phyloP scores from a whole-genome alignment of 768 basidiomycete species.

The Brasilioporus rufonigricans region DNA sequence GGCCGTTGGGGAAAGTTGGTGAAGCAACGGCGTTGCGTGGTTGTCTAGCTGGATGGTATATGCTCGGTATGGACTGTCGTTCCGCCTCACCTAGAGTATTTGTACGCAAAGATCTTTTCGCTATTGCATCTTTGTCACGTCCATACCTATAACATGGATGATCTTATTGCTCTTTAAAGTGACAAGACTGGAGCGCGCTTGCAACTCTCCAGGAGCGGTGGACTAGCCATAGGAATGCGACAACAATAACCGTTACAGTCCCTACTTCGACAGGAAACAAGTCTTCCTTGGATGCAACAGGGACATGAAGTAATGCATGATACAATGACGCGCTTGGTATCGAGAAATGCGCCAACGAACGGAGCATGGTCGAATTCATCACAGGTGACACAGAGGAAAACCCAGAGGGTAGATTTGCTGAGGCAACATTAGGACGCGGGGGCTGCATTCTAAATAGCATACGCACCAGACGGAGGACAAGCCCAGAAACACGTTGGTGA shows the following conservation, averaged over 20 bases:
- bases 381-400: constrained; percentile 20
- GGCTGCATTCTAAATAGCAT: background rate
- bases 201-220: constrained; percentile 27
- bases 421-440: constrained; percentile 2
- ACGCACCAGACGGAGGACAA: constrained; percentile 28
- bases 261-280: constrained; percentile 34
- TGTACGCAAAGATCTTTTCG: constrained; percentile 31
- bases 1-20: constrained; percentile 73
- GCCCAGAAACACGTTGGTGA: constrained; percentile 34
- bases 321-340: constrained; percentile 7
- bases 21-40: constrained; percentile 69
- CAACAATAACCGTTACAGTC: constrained; percentile 32
- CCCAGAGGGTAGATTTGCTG: constrained; percentile 2
- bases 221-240: constrained; percentile 36
- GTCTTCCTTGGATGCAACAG: constrained; percentile 34
- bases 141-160: constrained; percentile 1
- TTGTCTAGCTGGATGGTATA: constrained; percentile 34
- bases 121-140: constrained; percentile 19
- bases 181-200: constrained; percentile 14
- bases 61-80: constrained; percentile 10
- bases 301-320: constrained; percentile 23
- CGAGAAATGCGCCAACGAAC: constrained; percentile 16
- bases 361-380: constrained; percentile 23
- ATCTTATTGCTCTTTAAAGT: constrained; percentile 26
- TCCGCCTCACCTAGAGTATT: constrained; percentile 22